phyloP scores from a whole-genome alignment of 306 rosid genomes.

The Rosa multiflora region DNA sequence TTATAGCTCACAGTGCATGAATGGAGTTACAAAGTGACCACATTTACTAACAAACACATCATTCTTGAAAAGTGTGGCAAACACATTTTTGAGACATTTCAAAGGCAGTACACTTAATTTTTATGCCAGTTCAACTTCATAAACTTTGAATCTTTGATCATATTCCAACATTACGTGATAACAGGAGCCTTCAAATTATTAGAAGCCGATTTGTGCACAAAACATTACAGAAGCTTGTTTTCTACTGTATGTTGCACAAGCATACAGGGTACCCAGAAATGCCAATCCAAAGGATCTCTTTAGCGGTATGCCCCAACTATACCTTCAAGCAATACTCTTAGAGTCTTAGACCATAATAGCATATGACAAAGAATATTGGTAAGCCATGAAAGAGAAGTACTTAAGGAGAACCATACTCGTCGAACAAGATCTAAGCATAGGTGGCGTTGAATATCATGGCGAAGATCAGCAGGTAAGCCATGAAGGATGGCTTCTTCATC shows the following conservation, averaged over 20 bases:
- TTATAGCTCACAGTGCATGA: neutral
- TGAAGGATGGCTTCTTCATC: constrained; percentile 85
- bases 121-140: neutral
- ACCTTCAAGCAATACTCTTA: constrained; percentile 8
- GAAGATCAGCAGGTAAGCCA: constrained; percentile 91
- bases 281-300: neutral
- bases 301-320: neutral
- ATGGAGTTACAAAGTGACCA: neutral
- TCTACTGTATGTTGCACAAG: neutral
- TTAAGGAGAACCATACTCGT: constrained; percentile 60
- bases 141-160: neutral
- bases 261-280: constrained; percentile 6
- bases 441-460: constrained; percentile 93
- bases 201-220: constrained; percentile 1
- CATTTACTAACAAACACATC: neutral
- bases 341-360: constrained; percentile 9
- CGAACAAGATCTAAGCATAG: constrained; percentile 93
- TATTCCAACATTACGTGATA: neutral
- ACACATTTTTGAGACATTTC: constrained; percentile 8
- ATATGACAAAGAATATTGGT: constrained; percentile 5
- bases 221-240: constrained; percentile 2
- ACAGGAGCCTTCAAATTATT: neutral
- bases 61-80: neutral
- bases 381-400: constrained; percentile 17
- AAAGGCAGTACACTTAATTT: neutral